Conservation (phyloP, 441 rosid species). For the Metrosideros polymorpha region DNA sequence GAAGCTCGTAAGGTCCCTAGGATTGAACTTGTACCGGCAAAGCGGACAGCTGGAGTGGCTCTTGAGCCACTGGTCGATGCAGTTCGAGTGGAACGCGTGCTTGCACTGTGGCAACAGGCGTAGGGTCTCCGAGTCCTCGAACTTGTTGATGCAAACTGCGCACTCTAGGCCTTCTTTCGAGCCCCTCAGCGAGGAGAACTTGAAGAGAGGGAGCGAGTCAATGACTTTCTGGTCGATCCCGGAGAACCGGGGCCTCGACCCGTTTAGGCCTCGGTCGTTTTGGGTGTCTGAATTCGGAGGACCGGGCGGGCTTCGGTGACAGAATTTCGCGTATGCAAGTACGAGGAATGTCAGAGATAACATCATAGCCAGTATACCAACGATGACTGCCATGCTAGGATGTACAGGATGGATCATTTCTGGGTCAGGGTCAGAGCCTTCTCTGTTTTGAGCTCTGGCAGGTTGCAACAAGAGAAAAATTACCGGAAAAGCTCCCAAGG, state of each 20-base stretch:
- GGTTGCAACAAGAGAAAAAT: neutral
- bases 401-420: neutral
- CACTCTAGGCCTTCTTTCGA: conserved; percentile 4
- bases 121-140: neutral
- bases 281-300: neutral
- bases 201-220: conserved; percentile 1
- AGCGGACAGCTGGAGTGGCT: conserved; percentile 3
- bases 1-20: neutral
- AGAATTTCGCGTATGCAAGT: neutral
- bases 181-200: conserved; percentile 4
- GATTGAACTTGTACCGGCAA: neutral
- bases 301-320: neutral
- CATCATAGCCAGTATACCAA: neutral
- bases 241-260: neutral
- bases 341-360: neutral
- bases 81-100: neutral
- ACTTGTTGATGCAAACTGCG: neutral
- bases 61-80: conserved; percentile 6
- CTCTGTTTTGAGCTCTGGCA: neutral
- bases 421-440: neutral
- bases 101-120: conserved; percentile 4
- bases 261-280: neutral
- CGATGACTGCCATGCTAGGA: neutral
- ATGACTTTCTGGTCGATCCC: neutral
- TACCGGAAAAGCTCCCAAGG: neutral